Evolutionary conservation across 2,329 filamentous ascomycete genomes (phyloP).

Genomic region (Aspergillus jensenii): DNA sequence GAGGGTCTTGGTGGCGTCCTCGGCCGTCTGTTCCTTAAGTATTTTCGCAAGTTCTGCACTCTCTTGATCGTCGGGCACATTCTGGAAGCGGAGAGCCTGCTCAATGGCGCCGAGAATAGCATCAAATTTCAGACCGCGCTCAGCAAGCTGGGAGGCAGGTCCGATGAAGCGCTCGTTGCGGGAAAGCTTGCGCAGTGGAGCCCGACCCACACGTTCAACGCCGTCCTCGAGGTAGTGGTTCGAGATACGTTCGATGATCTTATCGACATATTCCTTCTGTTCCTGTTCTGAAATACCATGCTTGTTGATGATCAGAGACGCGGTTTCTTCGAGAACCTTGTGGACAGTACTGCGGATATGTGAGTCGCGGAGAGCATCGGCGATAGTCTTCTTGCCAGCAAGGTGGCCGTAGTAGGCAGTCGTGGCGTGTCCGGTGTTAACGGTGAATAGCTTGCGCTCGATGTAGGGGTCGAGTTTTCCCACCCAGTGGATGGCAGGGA

Average conservation of each 20-base stretch:
- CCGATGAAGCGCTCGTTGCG: slow-evolving; percentile 96
- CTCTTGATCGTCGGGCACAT: slow-evolving; percentile 89
- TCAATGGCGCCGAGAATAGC: slow-evolving; percentile 80
- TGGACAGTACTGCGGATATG: slow-evolving; percentile 78
- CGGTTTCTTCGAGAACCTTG: slow-evolving; percentile 80
- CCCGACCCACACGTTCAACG: slow-evolving; percentile 92
- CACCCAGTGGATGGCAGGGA: slow-evolving; percentile 91
- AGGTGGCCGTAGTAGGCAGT: slow-evolving; percentile 94
- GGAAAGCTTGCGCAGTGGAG: slow-evolving; percentile 87
- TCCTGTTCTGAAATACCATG: slow-evolving; percentile 73
- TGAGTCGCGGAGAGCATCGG: slow-evolving; percentile 80
- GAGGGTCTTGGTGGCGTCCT: slow-evolving; percentile 75
- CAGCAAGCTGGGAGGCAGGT: slow-evolving; percentile 84
- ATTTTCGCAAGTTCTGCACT: slow-evolving; percentile 81
- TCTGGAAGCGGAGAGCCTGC: slow-evolving; percentile 93
- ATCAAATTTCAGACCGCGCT: slow-evolving; percentile 70
- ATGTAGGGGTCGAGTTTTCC: slow-evolving; percentile 91
- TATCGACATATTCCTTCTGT: slow-evolving; percentile 84
- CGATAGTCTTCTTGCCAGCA: slow-evolving; percentile 80
- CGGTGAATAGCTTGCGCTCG: slow-evolving; percentile 98
- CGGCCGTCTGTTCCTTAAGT: slow-evolving; percentile 70
- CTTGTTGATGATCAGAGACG: slow-evolving; percentile 80
- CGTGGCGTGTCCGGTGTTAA: slow-evolving; percentile 97
- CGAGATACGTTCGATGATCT: slow-evolving; percentile 88
- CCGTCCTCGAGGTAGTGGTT: slow-evolving; percentile 91